These are phyloP conservation scores for Lachancea cidri DNA, from an alignment of 805 yeast species.

Conservation along the genomic window DNA sequence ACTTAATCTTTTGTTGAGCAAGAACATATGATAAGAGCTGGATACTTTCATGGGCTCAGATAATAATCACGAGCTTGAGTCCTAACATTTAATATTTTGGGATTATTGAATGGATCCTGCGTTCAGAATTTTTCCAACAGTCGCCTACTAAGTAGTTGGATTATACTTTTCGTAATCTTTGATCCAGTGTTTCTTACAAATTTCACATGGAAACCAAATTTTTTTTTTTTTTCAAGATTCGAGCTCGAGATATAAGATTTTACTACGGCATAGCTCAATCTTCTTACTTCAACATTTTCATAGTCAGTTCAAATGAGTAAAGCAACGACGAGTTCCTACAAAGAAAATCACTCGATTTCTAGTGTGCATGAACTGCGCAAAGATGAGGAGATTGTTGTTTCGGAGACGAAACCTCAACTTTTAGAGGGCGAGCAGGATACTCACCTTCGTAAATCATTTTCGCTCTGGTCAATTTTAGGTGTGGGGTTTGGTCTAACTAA, in stretches of 20 bases:
- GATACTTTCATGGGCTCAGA: no score
- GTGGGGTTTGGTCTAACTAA: slow-evolving; percentile 60
- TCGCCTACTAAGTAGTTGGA: no score
- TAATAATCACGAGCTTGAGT: no score
- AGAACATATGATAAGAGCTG: no score
- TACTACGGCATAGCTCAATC: no score
- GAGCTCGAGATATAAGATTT: not conserved
- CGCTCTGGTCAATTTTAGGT: slow-evolving; percentile 48
- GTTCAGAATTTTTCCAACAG: no score
- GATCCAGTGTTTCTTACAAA: no score
- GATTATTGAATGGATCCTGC: no score
- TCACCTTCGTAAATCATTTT: slow-evolving; percentile 38
- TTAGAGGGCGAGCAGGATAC: slow-evolving; percentile 22
- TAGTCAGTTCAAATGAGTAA: not conserved
- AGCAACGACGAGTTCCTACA: not conserved
- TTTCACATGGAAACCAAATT: not conserved
- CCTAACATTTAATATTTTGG: no score
- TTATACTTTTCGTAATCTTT: no score
- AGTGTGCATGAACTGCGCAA: slow-evolving; percentile 3
- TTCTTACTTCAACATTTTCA: no score
- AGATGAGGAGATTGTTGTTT: slow-evolving; percentile 4
- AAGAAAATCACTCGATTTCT: not conserved
- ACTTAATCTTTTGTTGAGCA: no score
- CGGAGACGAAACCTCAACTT: slow-evolving; percentile 1
- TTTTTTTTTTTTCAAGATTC: not conserved